Evolutionary conservation across 345 rosid species (phyloP), one percentile per base, ranked within the genome.

Genomic region (Euphorbia peplus): DNA sequence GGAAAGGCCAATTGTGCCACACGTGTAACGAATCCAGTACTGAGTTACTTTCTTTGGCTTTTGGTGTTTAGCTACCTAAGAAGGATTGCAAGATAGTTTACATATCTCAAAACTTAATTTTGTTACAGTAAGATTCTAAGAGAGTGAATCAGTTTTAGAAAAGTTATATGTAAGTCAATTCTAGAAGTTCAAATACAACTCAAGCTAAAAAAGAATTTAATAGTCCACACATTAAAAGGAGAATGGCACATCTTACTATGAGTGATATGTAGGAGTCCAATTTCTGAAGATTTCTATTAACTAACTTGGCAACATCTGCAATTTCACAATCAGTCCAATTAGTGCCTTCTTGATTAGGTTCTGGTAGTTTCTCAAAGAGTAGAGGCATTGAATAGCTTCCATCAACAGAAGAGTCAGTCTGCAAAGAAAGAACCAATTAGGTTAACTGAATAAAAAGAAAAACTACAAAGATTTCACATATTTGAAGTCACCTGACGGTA

Each of bases 1-100:
- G 1, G 95, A 89, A 48, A 93, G 75, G 37, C 96, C 97, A 84
- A 89, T 81, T 42, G 89, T 91, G 74, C 96, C 92, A 76, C 84
- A 89, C 13, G 97, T 77, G 79, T 91, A 88, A 61, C 70, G 88
- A 47, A 89, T 78, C 98, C 98, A 93, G 70, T 84, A 80, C 63
- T 74, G 85, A 44, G 91, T 83, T 70, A 87, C 64, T 73, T 76
- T 88, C 70, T 80, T 82, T 42, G 98, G 97, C 75, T 85, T 93
- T 73, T 74, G 83, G 82, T 89, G 90, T 72, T 87, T 89, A 64
- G 83, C 83, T 57, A 93, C 90, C 97, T 93, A 66, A n/a, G n/a
- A n/a, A n/a, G n/a, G n/a, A n/a, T n/a, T n/a, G n/a, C n/a, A n/a
- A n/a, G n/a, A n/a, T n/a, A n/a, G n/a, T n/a, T n/a, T n/a, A n/a